phyloP scores from a whole-genome alignment of 768 basidiomycete genomes.

The Amanita rubescens region DNA sequence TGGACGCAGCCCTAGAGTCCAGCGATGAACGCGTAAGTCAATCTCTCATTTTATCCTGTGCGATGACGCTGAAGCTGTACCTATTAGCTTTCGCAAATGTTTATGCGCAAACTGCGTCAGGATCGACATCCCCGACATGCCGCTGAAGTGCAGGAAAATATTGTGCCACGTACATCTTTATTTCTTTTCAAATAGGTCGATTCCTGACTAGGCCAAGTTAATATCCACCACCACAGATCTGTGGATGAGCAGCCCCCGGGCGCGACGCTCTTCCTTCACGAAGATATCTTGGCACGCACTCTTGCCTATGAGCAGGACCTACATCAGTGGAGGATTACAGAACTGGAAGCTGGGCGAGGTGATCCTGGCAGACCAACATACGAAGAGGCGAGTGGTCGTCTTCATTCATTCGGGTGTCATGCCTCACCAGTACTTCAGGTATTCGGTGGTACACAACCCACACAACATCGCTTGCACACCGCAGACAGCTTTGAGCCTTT shows the following conservation, averaged over 20 bases:
- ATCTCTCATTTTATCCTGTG: conserved; percentile 3
- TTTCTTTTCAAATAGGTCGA: background rate
- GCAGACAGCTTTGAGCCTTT: background rate
- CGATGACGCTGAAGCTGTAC: conserved; percentile 5
- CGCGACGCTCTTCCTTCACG: conserved; percentile 12
- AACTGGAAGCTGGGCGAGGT: conserved; percentile 10
- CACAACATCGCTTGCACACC: background rate
- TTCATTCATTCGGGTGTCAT: conserved; percentile 1
- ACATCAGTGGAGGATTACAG: conserved; percentile 10
- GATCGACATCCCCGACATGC: conserved; percentile 10
- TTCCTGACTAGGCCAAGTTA: conserved; percentile 7
- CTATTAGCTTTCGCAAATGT: conserved; percentile 11
- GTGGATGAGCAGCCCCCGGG: background rate
- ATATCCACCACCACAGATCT: background rate
- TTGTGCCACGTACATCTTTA: conserved; percentile 11
- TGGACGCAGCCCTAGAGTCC: conserved; percentile 1
- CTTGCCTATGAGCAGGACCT: conserved; percentile 13
- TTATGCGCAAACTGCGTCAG: conserved; percentile 11
- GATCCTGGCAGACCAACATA: conserved; percentile 10
- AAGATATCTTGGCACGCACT: conserved; percentile 11
- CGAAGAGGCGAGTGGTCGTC: conserved; percentile 6
- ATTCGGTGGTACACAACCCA: conserved; percentile 5
- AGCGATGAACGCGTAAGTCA: conserved; percentile 5
- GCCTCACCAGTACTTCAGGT: conserved; percentile 6
- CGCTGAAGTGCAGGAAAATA: conserved; percentile 12